Conservation (phyloP, 352 stramenopile genomes). For the Pythium sukuiense region DNA sequence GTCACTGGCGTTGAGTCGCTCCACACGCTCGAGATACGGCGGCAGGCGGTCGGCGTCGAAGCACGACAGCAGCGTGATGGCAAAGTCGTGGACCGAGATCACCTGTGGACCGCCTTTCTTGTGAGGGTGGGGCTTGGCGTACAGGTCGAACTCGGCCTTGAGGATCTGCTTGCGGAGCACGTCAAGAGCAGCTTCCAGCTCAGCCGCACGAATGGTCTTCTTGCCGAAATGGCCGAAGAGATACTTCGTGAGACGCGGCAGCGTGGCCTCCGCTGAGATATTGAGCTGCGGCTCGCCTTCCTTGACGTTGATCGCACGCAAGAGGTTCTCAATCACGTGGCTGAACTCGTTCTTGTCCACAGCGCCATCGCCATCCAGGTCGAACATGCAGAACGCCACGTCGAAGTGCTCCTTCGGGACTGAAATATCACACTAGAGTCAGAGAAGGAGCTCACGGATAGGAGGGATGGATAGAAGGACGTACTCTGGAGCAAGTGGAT, state of each 20-base stretch:
- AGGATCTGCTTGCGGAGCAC: constrained; percentile 60
- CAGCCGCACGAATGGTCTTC: constrained; percentile 55
- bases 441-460: neutral
- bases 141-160: constrained; percentile 71
- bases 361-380: constrained; percentile 68
- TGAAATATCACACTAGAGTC: constrained; percentile 16
- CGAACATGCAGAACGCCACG: constrained; percentile 82
- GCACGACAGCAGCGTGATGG: constrained; percentile 70
- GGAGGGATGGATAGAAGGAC: neutral
- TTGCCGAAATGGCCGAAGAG: constrained; percentile 59
- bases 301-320: constrained; percentile 39
- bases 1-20: constrained; percentile 59
- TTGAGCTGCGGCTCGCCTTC: constrained; percentile 22
- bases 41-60: constrained; percentile 69
- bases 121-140: constrained; percentile 44
- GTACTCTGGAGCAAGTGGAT: constrained; percentile 77
- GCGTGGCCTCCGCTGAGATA: constrained; percentile 43
- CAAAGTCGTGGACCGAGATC: constrained; percentile 79
- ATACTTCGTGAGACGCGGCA: constrained; percentile 63
- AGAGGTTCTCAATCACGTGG: constrained; percentile 66
- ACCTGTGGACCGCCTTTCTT: constrained; percentile 36
- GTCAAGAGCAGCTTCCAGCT: constrained; percentile 54
- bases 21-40: constrained; percentile 56
- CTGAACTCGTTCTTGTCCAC: constrained; percentile 79
- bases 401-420: constrained; percentile 78